Evolutionary conservation across 768 basidiomycete species (phyloP).

Genomic region (Solioccasus polychromus): DNA sequence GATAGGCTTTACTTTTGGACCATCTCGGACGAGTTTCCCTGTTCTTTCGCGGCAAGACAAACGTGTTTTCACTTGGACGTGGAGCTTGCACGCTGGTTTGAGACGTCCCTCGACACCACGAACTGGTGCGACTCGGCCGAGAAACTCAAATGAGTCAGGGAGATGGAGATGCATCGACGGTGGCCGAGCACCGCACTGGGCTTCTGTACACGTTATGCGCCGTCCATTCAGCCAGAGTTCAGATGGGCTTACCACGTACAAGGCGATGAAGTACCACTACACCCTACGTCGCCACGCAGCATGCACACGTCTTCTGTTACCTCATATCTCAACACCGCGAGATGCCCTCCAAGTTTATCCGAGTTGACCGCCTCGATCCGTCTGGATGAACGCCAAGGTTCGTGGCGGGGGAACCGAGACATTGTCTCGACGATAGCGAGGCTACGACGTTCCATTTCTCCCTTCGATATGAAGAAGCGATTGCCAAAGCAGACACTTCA

Average conservation of each 20-base stretch:
- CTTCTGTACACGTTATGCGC: too few relatives aligned
- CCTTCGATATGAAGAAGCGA: too few relatives aligned
- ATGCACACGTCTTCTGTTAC: slow-evolving; percentile 14
- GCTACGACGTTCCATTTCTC: slow-evolving; percentile 7
- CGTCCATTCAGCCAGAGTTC: too few relatives aligned
- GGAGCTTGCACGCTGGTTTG: slow-evolving; percentile 1
- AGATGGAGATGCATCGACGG: slow-evolving; percentile 2
- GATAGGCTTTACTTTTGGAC: slow-evolving; percentile 26
- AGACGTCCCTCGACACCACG: background rate
- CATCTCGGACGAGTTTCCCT: slow-evolving; percentile 1
- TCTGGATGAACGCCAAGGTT: too few relatives aligned
- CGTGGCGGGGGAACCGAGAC: too few relatives aligned
- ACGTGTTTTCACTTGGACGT: background rate
- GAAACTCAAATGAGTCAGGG: slow-evolving; percentile 1
- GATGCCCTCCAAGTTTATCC: too few relatives aligned
- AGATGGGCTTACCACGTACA: too few relatives aligned
- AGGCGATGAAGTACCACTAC: slow-evolving; percentile 15
- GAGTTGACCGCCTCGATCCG: too few relatives aligned
- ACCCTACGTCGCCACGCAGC: slow-evolving; percentile 8
- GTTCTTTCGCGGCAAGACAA: slow-evolving; percentile 12
- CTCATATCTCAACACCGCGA: slow-evolving; percentile 14
- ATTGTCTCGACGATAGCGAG: slow-evolving; percentile 16
- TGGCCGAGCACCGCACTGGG: background rate
- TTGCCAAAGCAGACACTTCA: background rate
- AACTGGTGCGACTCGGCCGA: slow-evolving; percentile 12